phyloP scores from a whole-genome alignment of 2,329 filamentous ascomycete genomes.

The Microsporum audouinii region DNA sequence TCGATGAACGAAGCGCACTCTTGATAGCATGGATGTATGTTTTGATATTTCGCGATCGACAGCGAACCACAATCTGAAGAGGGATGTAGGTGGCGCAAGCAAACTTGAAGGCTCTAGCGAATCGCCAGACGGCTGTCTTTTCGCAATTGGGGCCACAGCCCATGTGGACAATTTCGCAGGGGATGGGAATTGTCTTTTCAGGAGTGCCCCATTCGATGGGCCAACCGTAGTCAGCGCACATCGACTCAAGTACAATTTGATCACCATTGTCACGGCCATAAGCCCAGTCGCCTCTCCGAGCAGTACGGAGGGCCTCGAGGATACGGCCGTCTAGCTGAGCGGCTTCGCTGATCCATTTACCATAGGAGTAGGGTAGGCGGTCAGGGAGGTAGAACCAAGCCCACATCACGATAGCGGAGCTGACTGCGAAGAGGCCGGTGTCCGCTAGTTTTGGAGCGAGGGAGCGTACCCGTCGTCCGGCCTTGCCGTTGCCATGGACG shows the following conservation, averaged over 20 bases:
- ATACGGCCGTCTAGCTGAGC: constrained; percentile 65
- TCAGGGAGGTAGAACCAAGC: constrained; percentile 70
- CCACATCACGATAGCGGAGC: constrained; percentile 73
- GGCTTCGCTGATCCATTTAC: constrained; percentile 68
- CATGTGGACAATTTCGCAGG: constrained; percentile 78
- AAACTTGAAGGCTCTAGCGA: constrained; percentile 59
- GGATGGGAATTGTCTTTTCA: constrained; percentile 55
- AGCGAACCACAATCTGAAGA: constrained; percentile 55
- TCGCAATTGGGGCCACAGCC: constrained; percentile 57
- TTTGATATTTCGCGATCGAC: constrained; percentile 36
- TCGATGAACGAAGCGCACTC: constrained; percentile 58
- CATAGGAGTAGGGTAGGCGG: constrained; percentile 60
- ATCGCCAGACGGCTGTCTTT: constrained; percentile 57
- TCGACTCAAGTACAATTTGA: constrained; percentile 53
- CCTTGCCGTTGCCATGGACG: constrained; percentile 20
- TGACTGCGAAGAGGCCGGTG: constrained; percentile 58
- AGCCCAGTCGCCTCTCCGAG: constrained; percentile 49
- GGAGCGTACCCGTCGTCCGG: constrained; percentile 27
- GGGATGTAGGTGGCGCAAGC: constrained; percentile 67
- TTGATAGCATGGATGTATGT: constrained; percentile 42
- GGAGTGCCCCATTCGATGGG: constrained; percentile 66
- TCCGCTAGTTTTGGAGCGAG: constrained; percentile 43
- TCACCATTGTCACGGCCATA: constrained; percentile 67
- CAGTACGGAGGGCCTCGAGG: constrained; percentile 60
- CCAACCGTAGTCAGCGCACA: constrained; percentile 61